These are phyloP conservation scores for Trichoderma sp. DNA, from an alignment of 2,329 filamentous ascomycete genomes.

Conservation along the genomic window DNA sequence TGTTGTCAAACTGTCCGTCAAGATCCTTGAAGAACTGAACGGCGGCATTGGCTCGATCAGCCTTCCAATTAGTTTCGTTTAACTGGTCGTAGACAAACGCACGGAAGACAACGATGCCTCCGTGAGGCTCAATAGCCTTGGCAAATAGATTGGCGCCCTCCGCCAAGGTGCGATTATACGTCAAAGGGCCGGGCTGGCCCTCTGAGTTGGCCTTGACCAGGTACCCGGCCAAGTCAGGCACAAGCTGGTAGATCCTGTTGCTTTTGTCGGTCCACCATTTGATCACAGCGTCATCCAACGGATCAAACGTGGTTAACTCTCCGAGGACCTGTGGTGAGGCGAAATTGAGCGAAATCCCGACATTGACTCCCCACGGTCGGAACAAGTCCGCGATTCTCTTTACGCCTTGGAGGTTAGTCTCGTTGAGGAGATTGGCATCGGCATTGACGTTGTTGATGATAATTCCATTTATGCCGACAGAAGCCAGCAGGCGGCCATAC, in stretches of 20 bases:
- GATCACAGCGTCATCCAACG: slow-evolving; percentile 57
- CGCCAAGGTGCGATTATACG: slow-evolving; percentile 66
- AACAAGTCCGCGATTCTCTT: slow-evolving; percentile 61
- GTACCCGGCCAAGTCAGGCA: slow-evolving; percentile 68
- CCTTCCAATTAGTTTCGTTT: slow-evolving; percentile 57
- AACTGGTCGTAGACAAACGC: slow-evolving; percentile 65
- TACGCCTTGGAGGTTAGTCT: slow-evolving; percentile 58
- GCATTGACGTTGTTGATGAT: slow-evolving; percentile 73
- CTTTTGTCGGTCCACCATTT: slow-evolving; percentile 62
- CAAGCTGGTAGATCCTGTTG: slow-evolving; percentile 52
- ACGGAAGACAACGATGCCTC: slow-evolving; percentile 65
- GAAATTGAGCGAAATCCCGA: slow-evolving; percentile 67
- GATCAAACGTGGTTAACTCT: slow-evolving; percentile 58
- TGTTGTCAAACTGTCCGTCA: slow-evolving; percentile 64
- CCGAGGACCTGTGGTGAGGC: slow-evolving; percentile 57
- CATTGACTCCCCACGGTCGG: slow-evolving; percentile 62
- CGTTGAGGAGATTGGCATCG: slow-evolving; percentile 54
- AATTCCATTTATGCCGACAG: slow-evolving; percentile 63
- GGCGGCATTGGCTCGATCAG: slow-evolving; percentile 66
- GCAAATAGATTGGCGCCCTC: slow-evolving; percentile 69
- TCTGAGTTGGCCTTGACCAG: slow-evolving; percentile 71
- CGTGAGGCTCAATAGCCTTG: slow-evolving; percentile 52
- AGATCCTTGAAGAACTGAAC: slow-evolving; percentile 64
- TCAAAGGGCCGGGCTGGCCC: slow-evolving; percentile 65
- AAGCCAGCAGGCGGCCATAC: slow-evolving; percentile 65